phyloP scores from a whole-genome alignment of 768 basidiomycete species.

The Pisolithus microcarpus region DNA sequence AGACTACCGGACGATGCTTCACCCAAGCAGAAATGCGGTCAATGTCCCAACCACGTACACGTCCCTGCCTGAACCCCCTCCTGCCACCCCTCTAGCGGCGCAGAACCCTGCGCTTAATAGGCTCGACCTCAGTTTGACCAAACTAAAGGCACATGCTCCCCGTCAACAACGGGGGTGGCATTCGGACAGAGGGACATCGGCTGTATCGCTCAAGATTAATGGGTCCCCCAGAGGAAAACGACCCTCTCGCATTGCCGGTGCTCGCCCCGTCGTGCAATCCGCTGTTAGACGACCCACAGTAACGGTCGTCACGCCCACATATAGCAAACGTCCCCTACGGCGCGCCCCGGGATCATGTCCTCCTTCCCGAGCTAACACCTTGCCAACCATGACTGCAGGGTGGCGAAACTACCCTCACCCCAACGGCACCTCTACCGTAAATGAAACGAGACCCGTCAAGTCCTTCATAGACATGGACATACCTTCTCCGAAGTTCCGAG shows the following conservation, averaged over 20 bases:
- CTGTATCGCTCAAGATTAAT: not conserved
- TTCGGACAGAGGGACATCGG: slow-evolving; percentile 9
- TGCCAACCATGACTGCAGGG: not conserved
- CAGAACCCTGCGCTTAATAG: slow-evolving; percentile 27
- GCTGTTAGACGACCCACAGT: slow-evolving; percentile 2
- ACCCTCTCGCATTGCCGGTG: slow-evolving; percentile 17
- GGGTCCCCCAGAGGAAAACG: slow-evolving; percentile 6
- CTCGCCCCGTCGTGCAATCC: slow-evolving; percentile 9
- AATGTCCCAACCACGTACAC: slow-evolving; percentile 11
- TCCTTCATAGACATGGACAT: slow-evolving; percentile 32
- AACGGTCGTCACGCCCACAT: not conserved
- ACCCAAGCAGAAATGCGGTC: not conserved
- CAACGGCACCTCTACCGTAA: not conserved
- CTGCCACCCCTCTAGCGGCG: slow-evolving; percentile 8
- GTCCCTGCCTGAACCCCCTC: slow-evolving; percentile 17
- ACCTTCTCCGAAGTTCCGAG: slow-evolving; percentile 1
- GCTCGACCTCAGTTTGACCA: slow-evolving; percentile 28
- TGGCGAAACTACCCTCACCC: not conserved
- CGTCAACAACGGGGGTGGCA: slow-evolving; percentile 17
- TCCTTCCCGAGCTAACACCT: not conserved
- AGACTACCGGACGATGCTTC: no score
- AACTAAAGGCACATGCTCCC: slow-evolving; percentile 26
- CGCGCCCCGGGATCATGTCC: slow-evolving; percentile 4
- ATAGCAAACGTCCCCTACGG: slow-evolving; percentile 3
- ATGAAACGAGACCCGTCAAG: slow-evolving; percentile 5